phyloP scores from a whole-genome alignment of 1,284 basidiomycete genomes.

The Tetrapyrgos nigripes region DNA sequence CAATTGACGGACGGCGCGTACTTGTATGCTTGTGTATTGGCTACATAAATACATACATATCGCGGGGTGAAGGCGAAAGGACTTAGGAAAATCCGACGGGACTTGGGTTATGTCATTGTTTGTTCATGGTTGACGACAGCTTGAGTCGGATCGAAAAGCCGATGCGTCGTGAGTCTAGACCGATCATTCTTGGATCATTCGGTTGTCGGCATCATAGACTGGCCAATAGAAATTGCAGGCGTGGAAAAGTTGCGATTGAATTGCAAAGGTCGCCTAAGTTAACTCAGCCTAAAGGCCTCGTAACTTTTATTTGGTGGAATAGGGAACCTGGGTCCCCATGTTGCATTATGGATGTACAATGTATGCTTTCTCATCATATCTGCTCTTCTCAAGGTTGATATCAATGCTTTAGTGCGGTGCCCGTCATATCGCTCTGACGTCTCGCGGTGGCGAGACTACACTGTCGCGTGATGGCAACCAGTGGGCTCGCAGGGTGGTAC shows the following conservation, averaged over 20 bases:
- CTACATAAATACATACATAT: too few relatives aligned
- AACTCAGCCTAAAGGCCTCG: not conserved
- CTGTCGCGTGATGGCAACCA: conserved; percentile 18
- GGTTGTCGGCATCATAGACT: too few relatives aligned
- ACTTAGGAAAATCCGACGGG: too few relatives aligned
- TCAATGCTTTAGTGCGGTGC: conserved; percentile 40
- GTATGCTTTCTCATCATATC: not conserved
- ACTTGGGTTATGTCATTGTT: too few relatives aligned
- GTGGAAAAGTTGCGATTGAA: not conserved
- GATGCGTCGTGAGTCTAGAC: too few relatives aligned
- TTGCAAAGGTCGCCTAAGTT: not conserved
- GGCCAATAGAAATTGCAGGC: not conserved
- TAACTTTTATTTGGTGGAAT: conserved; percentile 8
- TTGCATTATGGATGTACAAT: conserved; percentile 12
- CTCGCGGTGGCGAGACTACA: conserved; percentile 37
- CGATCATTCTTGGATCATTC: too few relatives aligned
- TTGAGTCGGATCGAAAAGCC: too few relatives aligned
- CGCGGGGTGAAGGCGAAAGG: too few relatives aligned
- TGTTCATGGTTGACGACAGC: too few relatives aligned
- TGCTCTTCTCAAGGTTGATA: not conserved
- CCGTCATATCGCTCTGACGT: conserved; percentile 42
- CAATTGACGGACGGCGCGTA: too few relatives aligned
- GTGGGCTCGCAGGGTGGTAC: conserved; percentile 30
- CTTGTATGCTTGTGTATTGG: too few relatives aligned
- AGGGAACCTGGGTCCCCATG: conserved; percentile 1